Evolutionary conservation across 306 rosid genomes (phyloP).

Genomic region (Lathyrus tuberosus): DNA sequence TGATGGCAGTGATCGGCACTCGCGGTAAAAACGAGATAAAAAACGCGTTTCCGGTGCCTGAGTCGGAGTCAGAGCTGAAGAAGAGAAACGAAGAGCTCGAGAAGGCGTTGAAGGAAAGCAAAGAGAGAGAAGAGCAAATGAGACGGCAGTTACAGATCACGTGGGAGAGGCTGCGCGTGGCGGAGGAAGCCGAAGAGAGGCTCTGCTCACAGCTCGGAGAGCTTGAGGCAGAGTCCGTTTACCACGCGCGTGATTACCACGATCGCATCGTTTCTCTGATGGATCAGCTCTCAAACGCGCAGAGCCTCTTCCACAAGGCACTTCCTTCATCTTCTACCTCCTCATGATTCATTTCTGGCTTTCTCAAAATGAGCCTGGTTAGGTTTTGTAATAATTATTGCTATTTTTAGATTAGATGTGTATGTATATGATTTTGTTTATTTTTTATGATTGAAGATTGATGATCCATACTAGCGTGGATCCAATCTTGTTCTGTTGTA

Average conservation of each 20-base stretch:
- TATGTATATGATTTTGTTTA: no score
- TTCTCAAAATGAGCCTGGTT: not conserved
- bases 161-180: slow-evolving; percentile 68
- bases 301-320: slow-evolving; percentile 44
- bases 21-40: slow-evolving; percentile 1
- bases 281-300: slow-evolving; percentile 73
- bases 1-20: slow-evolving; percentile 49
- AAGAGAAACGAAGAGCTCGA: slow-evolving; percentile 77
- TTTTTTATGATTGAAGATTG: not conserved
- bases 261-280: slow-evolving; percentile 59
- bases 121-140: slow-evolving; percentile 73
- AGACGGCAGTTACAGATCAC: slow-evolving; percentile 51
- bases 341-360: not conserved
- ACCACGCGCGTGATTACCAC: slow-evolving; percentile 71
- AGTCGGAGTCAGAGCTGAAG: slow-evolving; percentile 39
- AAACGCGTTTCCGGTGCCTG: not conserved
- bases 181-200: slow-evolving; percentile 93
- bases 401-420: not conserved
- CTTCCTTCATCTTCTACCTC: slow-evolving; percentile 38
- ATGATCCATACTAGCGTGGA: slow-evolving; percentile 32
- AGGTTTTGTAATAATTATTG: not conserved
- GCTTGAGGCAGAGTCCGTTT: slow-evolving; percentile 76
- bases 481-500: slow-evolving; percentile 26
- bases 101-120: slow-evolving; percentile 69
- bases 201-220: slow-evolving; percentile 93